Percentiles rank a stretch among this genome's conserved stretches.
phyloP scores from a whole-genome alignment of 768 basidiomycete species.

The Boletus rubropictus region DNA sequence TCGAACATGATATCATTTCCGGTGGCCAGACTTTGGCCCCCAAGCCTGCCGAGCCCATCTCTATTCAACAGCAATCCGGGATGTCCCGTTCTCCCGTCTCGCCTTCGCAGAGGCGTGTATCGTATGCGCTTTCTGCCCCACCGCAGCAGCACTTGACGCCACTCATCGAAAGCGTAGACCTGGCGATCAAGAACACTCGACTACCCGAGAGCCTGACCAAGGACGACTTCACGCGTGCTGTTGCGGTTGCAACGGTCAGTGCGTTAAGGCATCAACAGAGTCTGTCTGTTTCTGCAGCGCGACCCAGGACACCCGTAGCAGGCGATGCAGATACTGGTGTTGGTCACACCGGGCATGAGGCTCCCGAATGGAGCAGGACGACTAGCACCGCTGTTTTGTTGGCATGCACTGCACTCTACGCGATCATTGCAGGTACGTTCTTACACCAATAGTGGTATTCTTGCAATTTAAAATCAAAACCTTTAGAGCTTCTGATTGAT shows the following conservation, averaged over 20 bases:
- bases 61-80: conserved; percentile 15
- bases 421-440: conserved; percentile 87
- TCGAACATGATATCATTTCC: conserved; percentile 30
- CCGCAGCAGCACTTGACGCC: conserved; percentile 45
- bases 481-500: conserved; percentile 82
- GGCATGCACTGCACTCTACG: conserved; percentile 87
- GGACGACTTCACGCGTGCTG: conserved; percentile 90
- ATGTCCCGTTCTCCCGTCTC: conserved; percentile 31
- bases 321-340: conserved; percentile 40
- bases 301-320: conserved; percentile 38
- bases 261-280: conserved; percentile 78
- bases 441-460: neutral
- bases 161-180: conserved; percentile 71
- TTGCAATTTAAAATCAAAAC: neutral
- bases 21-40: conserved; percentile 36
- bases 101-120: conserved; percentile 48
- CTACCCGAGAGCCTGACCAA: conserved; percentile 64
- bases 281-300: conserved; percentile 43
- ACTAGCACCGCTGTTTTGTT: conserved; percentile 88
- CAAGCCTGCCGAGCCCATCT: conserved; percentile 22
- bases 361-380: conserved; percentile 89
- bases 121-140: conserved; percentile 42
- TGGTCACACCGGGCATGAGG: conserved; percentile 83
- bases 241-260: conserved; percentile 90
- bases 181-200: conserved; percentile 58